Base-by-base conservation (phyloP, 768 basidiomycete genomes). In the Phaeotremella skinneri region DNA sequence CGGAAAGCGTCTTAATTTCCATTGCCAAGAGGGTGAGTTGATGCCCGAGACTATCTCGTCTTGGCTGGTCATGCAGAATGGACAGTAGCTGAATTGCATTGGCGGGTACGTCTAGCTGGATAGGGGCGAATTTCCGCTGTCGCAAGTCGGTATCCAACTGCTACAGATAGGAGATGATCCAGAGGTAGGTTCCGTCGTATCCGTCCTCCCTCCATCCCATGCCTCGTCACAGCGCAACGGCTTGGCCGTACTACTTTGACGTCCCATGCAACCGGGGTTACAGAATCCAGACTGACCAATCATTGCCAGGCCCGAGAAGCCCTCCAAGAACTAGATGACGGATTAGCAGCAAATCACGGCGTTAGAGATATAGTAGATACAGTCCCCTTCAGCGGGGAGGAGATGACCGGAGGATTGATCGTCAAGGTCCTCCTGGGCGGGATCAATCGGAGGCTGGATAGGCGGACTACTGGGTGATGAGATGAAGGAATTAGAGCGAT, bases 321-420 rank as follows among this genome's bases (percentile, higher is more conserved):
- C 14, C 59, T 82, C 32, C 78, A 79, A 55, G 76, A 90, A 54
- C 78, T 88, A 13, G 88, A 89, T 63, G 82, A 87, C 63, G 82
- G 79, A 11, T 74, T 89, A 32, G 65, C 79, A 13, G 62, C 59
- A 1, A 76, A 56, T 4, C 74, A 82, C 64, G 52, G 65, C 1
- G 58, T 75, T 37, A 57, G 85, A 80, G 87, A 88, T 66, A 88
- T 88, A 23, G 85, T 88, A 0, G 87, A 88, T 66, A 87, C 85
- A 2, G 85, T 85, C 0, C 82, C 82, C 3, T 86, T 81, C 63
- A 69, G 74, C 4, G 75, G 80, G 5, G 54, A 77, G 27, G 67
- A 62, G 47, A 62, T 87, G 59, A 80, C 71, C 37, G 79, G 80
- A 0, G 81, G 82, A 20, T 72, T 80, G 58, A 71, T 88, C 58